Base-by-base conservation (phyloP, 768 basidiomycete species). In the Collybiopsis confluens region DNA sequence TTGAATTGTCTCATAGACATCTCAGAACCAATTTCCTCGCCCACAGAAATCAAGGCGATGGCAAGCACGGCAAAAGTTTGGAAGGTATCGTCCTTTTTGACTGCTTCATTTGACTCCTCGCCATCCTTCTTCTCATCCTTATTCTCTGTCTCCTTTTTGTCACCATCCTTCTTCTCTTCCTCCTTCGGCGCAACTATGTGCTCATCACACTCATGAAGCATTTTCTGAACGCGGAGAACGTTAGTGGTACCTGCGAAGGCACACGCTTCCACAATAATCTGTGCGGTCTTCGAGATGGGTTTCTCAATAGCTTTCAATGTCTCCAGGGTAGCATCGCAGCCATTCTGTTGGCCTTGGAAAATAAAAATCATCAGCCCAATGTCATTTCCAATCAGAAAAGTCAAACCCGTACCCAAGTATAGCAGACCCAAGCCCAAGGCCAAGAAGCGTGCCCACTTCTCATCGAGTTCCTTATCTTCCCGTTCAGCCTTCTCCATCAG, bases 1-100 rank as follows among this genome's bases (percentile, higher is more conserved):
- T 98, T 97, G 76, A 98, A 96, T 62, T 95, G 92, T 59, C 97
- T 76, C 62, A 98, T 71, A n/a, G 90, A 86, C 97, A 99, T 98
- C 68, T 98, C 92, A 1, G 94, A 86, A 45, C 97, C 97, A 45
- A 98, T 85, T 21, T 98, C 96, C 70, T 99, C 97, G 18, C 97
- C 97, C 94, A 98, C 98, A 3, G 97, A 86, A 41, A 98, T 90
- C 55, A 98, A 70, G 0, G 96, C 86, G 62, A 99, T 91, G 24
- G 93, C 97, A 53, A 98, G 76, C 27, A 96, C 93, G 15, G 96
- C 91, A 58, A 98, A 89, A 0, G 92, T 82, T 67, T 98, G 91
- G 78, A 90, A 92, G 27, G 86, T 86, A 59, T 92, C 90, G 56
- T 91, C 85, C 51, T 65, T 15, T 13, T 45, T 57, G 45, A 20